Base-by-base conservation (phyloP, 2,329 filamentous ascomycete genomes). In the Aureobasidium mangrovei region DNA sequence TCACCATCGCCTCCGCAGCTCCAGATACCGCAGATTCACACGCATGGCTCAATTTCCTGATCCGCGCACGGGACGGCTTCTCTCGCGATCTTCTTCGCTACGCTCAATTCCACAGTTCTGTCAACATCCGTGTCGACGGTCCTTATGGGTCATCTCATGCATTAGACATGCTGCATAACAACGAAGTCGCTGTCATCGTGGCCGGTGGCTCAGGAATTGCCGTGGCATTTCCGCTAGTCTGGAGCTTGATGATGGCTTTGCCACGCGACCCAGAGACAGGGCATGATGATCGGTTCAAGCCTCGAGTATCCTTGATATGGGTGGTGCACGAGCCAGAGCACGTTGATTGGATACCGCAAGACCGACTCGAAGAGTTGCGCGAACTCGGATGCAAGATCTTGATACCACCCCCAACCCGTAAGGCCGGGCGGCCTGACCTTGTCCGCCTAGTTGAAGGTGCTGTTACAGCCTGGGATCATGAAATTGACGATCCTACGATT, bases 141-240 rank as follows among this genome's bases (percentile, higher is more conserved):
- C 82, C 82, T 0, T 85, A 86, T 60, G 82, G 82, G 38, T 82
- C 78, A 7, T 69, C 71, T 0, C 76, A 79, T 59, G 77, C 81
- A 0, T 68, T 82, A 12, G 67, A 76, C 18, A 72, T 80, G 62
- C 70, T 85, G 2, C 70, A 72, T 6, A 67, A 70, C 10, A 72
- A 74, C 12, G 69, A 75, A 38, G 71, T 75, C 0, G 73, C 76
- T 0, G 65, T 85, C 3, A 64, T 85, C 8, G 70, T 86, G 7
- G 81, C 81, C 1, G 82, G 82, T 3, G 83, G 83, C 0, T 82
- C 78, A 29, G 83, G 82, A 4, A 82, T 85, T 42, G 82, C 81
- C 1, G 82, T 85, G 27, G 75, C 77, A 0, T 83, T 82, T 61
- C 81, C 82, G 0, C 68, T 85, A 2, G 70, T 79, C 1, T 81